Conservation (phyloP, 768 basidiomycete genomes). For the Favolaschia claudopus region DNA sequence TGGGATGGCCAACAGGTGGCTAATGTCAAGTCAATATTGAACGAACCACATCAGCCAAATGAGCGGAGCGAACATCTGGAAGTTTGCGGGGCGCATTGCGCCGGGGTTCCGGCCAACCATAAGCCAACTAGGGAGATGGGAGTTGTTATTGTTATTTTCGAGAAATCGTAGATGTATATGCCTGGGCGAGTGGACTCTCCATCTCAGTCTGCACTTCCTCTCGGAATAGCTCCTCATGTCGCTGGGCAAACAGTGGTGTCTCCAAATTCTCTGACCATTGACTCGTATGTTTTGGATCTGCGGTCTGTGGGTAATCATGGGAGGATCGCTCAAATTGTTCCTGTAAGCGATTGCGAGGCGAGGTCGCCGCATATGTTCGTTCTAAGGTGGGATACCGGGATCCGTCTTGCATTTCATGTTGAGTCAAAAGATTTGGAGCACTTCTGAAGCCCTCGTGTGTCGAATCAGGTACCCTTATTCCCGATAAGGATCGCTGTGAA, state of each 20-base stretch:
- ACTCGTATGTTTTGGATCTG: conserved; percentile 1
- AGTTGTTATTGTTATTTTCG: neutral
- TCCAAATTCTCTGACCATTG: neutral
- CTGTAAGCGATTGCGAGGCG: neutral
- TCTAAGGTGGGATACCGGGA: conserved; percentile 6
- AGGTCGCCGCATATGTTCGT: neutral
- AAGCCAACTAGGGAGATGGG: conserved; percentile 11
- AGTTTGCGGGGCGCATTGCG: neutral
- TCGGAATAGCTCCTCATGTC: conserved; percentile 18
- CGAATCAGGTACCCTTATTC: neutral
- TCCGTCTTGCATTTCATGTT: conserved; percentile 7
- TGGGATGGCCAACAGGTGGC: neutral
- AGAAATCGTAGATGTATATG: neutral
- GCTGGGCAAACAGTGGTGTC: conserved; percentile 16
- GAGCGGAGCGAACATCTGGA: neutral
- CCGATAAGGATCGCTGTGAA: neutral
- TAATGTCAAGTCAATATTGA: neutral
- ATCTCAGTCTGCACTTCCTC: conserved; percentile 21
- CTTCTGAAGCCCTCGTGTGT: conserved; percentile 7
- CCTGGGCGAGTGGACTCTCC: conserved; percentile 23
- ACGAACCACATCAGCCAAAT: neutral
- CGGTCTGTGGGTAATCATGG: neutral
- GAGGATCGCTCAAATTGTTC: neutral
- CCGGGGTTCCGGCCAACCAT: conserved; percentile 11
- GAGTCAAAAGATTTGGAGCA: conserved; percentile 3